These are phyloP conservation scores for Clitoria ternatea DNA, from an alignment of 306 rosid genomes.

Conservation along the genomic window DNA sequence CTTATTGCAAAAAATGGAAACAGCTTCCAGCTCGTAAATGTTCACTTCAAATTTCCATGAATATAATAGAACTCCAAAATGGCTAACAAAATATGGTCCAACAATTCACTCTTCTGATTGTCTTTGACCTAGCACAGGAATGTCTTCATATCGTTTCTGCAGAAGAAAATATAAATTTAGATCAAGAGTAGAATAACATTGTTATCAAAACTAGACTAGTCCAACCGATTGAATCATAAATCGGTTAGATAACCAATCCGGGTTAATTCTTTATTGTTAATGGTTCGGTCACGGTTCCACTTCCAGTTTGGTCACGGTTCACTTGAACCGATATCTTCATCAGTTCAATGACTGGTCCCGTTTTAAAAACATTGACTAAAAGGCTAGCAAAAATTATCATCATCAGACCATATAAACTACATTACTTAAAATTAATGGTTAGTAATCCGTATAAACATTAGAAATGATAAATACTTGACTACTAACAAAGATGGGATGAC, in stretches of 20 bases:
- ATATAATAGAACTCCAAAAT: slow-evolving; percentile 28
- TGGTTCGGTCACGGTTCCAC: too few species aligned
- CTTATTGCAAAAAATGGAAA: slow-evolving; percentile 59
- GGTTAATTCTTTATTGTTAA: too few species aligned
- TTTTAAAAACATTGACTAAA: too few species aligned
- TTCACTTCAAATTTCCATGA: slow-evolving; percentile 36
- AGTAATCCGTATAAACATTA: neutral
- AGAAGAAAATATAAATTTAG: slow-evolving; percentile 1
- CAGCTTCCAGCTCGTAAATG: slow-evolving; percentile 38
- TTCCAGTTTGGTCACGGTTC: too few species aligned
- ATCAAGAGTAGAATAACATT: neutral
- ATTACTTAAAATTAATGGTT: neutral
- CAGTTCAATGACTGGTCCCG: too few species aligned
- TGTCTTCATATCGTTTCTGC: slow-evolving; percentile 54
- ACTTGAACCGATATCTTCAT: too few species aligned
- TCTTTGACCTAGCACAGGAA: slow-evolving; percentile 46
- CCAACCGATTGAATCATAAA: too few species aligned
- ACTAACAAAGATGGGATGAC: neutral
- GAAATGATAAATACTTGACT: neutral
- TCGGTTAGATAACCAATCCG: too few species aligned
- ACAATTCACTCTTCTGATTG: slow-evolving; percentile 37
- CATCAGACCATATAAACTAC: neutral
- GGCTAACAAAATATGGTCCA: slow-evolving; percentile 23
- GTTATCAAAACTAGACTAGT: too few species aligned
- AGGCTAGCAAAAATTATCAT: neutral